A percentile compares a stretch with the other conserved stretches of the same genome.
Conservation (phyloP, 2,329 filamentous ascomycete species). For the Hymenoscyphus fructigenus region DNA sequence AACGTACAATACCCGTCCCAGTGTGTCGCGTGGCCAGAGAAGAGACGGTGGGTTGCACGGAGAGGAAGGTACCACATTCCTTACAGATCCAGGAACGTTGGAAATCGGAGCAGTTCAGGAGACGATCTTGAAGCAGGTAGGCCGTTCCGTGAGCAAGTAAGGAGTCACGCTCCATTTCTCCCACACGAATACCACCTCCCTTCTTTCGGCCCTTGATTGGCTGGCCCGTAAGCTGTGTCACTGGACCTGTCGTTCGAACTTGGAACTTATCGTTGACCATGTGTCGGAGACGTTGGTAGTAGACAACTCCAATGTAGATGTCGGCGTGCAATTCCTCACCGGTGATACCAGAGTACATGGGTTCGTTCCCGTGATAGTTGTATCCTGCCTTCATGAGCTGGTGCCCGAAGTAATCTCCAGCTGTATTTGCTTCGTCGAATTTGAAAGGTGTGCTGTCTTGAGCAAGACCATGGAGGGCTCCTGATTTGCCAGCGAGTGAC, state of each 20-base stretch:
- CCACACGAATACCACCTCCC: conserved; percentile 97
- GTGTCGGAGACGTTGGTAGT: conserved; percentile 96
- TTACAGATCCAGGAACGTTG: conserved; percentile 87
- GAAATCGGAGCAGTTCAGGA: conserved; percentile 97
- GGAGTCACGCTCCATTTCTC: conserved; percentile 98
- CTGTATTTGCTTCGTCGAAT: conserved; percentile 89
- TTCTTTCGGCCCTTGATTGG: conserved; percentile 96
- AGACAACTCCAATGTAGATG: conserved; percentile 95
- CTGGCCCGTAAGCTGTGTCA: conserved; percentile 87
- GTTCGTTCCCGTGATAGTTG: conserved; percentile 98
- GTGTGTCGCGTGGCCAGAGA: conserved; percentile 64
- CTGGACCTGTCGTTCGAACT: conserved; percentile 90
- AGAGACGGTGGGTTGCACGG: conserved; percentile 76
- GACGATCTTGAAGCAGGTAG: conserved; percentile 88
- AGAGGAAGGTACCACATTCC: conserved; percentile 85
- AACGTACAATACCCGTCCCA: conserved; percentile 70
- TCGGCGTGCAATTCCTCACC: conserved; percentile 91
- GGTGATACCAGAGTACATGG: conserved; percentile 97
- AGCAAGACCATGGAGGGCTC: conserved; percentile 89
- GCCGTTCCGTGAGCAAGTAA: conserved; percentile 93
- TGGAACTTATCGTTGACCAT: conserved; percentile 99
- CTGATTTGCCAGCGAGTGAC: conserved; percentile 91
- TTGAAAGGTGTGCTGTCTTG: conserved; percentile 95
- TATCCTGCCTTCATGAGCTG: conserved; percentile 94
- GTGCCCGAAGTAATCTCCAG: conserved; percentile 91